These are phyloP conservation scores for Blastobotrys capitulatus DNA, from an alignment of 1,139 yeast species.

Conservation along the genomic window DNA sequence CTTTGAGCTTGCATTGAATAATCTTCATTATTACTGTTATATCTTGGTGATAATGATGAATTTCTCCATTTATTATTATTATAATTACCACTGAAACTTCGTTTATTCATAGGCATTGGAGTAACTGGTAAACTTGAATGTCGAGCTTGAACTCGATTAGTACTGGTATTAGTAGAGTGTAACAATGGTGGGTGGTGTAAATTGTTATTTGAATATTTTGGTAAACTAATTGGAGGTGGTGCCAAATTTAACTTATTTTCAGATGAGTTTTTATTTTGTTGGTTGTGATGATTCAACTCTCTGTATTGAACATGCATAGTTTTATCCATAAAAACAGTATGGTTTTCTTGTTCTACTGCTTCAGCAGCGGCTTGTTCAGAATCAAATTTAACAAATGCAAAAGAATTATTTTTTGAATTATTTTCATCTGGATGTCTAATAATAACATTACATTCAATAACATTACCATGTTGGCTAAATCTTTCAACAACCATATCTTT, in stretches of 20 bases:
- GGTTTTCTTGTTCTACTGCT: constrained; percentile 50
- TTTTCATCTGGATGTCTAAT: constrained; percentile 12
- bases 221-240: constrained; percentile 25
- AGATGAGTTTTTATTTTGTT: constrained; percentile 5
- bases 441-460: constrained; percentile 36
- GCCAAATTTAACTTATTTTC: constrained; percentile 22
- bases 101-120: constrained; percentile 9
- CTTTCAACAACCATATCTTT: constrained; percentile 52
- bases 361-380: constrained; percentile 43
- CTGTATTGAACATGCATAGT: constrained; percentile 82
- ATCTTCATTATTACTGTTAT: neutral
- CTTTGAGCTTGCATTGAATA: constrained; percentile 10
- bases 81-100: neutral
- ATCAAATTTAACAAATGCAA: constrained; percentile 66
- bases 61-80: constrained; percentile 1
- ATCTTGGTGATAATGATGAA: neutral
- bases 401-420: constrained; percentile 42
- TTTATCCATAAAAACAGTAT: constrained; percentile 61
- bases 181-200: neutral
- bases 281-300: constrained; percentile 43
- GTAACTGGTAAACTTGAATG: constrained; percentile 12
- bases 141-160: constrained; percentile 4
- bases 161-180: neutral
- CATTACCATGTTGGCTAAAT: constrained; percentile 62
- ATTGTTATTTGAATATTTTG: constrained; percentile 5